Evolutionary conservation across 1,284 basidiomycete species (phyloP).

Genomic region (Singerocomus inundabilis): DNA sequence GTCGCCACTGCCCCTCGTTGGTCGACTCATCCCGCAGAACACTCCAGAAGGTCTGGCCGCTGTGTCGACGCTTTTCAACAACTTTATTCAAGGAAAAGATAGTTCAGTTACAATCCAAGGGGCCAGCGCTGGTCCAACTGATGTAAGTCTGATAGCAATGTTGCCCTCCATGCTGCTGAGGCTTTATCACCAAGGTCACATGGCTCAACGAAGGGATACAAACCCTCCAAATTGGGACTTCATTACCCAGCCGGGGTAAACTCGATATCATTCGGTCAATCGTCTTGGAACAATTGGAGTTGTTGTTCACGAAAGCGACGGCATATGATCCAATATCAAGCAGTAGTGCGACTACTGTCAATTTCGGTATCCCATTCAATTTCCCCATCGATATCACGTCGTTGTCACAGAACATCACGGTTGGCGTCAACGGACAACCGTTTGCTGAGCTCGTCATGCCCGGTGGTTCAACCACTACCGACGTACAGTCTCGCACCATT

Average conservation of each 20-base stretch:
- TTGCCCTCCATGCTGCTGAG: conserved; percentile 9
- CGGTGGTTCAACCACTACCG: conserved; percentile 57
- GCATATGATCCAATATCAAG: conserved; percentile 60
- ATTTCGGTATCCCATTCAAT: conserved; percentile 68
- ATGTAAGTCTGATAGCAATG: conserved; percentile 39
- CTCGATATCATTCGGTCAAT: conserved; percentile 70
- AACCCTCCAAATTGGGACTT: conserved; percentile 57
- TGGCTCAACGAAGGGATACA: conserved; percentile 81
- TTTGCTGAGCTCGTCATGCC: conserved; percentile 68
- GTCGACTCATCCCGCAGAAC: conserved; percentile 65
- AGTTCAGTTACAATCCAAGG: conserved; percentile 64
- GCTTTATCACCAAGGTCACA: conserved; percentile 48
- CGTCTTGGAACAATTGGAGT: conserved; percentile 58
- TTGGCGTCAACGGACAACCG: conserved; percentile 51
- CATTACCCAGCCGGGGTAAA: conserved; percentile 64
- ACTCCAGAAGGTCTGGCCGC: conserved; percentile 51
- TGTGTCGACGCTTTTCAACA: conserved; percentile 71
- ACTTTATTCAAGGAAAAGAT: conserved; percentile 68
- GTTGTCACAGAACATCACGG: conserved; percentile 61
- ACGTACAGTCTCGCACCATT: conserved; percentile 63
- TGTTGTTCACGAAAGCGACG: conserved; percentile 57
- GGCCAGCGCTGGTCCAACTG: conserved; percentile 59
- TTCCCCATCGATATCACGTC: conserved; percentile 71
- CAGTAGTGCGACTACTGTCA: conserved; percentile 58
- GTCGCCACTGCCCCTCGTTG: conserved; percentile 55